Evolutionary conservation across 2,329 filamentous ascomycete species (phyloP).

Genomic region (Metarhizium anisopliae): DNA sequence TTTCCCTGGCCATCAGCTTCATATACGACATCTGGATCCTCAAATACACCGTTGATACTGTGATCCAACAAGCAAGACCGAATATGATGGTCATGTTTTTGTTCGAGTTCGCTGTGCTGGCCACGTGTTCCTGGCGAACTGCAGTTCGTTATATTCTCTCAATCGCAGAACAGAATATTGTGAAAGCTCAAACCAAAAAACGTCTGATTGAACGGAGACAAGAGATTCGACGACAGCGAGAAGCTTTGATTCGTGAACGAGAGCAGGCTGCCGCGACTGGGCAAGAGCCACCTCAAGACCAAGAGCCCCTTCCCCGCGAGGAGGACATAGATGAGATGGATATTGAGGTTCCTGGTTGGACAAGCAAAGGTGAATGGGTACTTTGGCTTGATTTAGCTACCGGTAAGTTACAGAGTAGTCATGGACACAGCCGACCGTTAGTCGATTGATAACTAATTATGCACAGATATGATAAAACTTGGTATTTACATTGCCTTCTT

Average conservation of each 20-base stretch:
- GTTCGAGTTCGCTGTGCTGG: slow-evolving; percentile 89
- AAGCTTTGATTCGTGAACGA: slow-evolving; percentile 40
- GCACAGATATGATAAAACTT: slow-evolving; percentile 77
- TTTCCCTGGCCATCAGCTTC: slow-evolving; percentile 71
- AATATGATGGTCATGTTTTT: slow-evolving; percentile 99
- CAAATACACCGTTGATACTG: slow-evolving; percentile 69
- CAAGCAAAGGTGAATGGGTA: slow-evolving; percentile 87
- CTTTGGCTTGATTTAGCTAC: slow-evolving; percentile 79
- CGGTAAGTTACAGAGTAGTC: slow-evolving; percentile 39
- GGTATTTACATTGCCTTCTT: slow-evolving; percentile 88
- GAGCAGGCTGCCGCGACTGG: slow-evolving; percentile 38
- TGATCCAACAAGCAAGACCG: slow-evolving; percentile 79
- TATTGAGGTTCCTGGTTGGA: slow-evolving; percentile 92
- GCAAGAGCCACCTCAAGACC: slow-evolving; percentile 46
- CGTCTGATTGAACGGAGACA: slow-evolving; percentile 59
- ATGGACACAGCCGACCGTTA: slow-evolving; percentile 2
- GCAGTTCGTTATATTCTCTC: slow-evolving; percentile 69
- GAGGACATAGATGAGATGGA: slow-evolving; percentile 87
- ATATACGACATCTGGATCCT: slow-evolving; percentile 74
- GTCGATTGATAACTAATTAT: slow-evolving; percentile 2
- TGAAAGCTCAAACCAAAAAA: slow-evolving; percentile 62
- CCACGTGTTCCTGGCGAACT: slow-evolving; percentile 73
- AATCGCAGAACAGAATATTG: slow-evolving; percentile 66
- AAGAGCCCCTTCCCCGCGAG: slow-evolving; percentile 49
- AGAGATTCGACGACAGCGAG: slow-evolving; percentile 54